Percentiles rank a stretch among this genome's conserved stretches.
Conservation (phyloP, 2,329 filamentous ascomycete genomes). For the Escovopsis sp. region DNA sequence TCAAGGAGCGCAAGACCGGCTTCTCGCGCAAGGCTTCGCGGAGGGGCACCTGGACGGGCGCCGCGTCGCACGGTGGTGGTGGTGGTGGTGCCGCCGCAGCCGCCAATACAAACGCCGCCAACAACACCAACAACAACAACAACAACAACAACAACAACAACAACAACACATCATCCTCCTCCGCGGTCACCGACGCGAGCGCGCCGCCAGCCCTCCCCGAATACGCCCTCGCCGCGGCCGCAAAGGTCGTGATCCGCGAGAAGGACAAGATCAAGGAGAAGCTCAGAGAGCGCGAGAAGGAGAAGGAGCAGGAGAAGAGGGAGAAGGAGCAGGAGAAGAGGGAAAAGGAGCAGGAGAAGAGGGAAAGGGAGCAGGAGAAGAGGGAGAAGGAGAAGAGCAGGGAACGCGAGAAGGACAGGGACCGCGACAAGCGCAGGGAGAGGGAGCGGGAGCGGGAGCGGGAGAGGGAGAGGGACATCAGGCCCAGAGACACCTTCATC, state of each 20-base stretch:
- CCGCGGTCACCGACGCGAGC: slow-evolving; percentile 29
- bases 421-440: too few relatives aligned
- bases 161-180: too few relatives aligned
- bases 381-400: too few relatives aligned
- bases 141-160: too few relatives aligned
- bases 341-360: too few relatives aligned
- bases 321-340: too few relatives aligned
- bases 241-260: slow-evolving; percentile 23
- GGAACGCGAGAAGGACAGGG: too few relatives aligned
- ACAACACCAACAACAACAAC: too few relatives aligned
- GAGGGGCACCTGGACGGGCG: slow-evolving; percentile 22
- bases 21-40: slow-evolving; percentile 39
- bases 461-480: not conserved
- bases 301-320: slow-evolving; percentile 8
- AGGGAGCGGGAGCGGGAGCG: not conserved
- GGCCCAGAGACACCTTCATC: not conserved
- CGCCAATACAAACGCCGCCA: too few relatives aligned
- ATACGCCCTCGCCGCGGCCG: slow-evolving; percentile 35
- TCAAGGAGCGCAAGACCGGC: slow-evolving; percentile 36
- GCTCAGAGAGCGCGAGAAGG: slow-evolving; percentile 13
- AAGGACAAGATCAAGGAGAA: slow-evolving; percentile 3
- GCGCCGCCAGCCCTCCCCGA: slow-evolving; percentile 40
- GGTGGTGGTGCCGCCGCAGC: too few relatives aligned
- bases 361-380: slow-evolving; percentile 2
- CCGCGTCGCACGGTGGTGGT: slow-evolving; percentile 17